These are phyloP conservation scores for Copromyces sp. DNA, from an alignment of 495 filamentous ascomycete genomes.

Conservation along the genomic window DNA sequence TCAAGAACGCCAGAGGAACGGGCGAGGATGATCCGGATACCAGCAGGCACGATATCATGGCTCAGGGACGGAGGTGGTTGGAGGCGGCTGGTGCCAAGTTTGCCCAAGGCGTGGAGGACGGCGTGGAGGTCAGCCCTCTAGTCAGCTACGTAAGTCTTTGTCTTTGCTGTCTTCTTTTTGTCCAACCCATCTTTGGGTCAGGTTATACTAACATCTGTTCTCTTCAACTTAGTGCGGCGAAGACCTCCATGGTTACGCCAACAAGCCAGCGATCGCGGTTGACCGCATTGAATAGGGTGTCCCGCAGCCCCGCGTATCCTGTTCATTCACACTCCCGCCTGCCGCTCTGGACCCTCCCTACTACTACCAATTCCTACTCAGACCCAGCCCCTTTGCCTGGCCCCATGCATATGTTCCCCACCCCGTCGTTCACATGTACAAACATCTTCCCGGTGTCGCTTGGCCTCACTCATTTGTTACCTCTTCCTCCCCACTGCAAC, in stretches of 20 bases:
- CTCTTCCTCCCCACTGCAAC: not conserved
- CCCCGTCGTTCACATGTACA: not conserved
- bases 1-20: constrained; percentile 91
- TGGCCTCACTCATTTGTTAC: not conserved
- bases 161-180: not conserved
- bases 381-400: not conserved
- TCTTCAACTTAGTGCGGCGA: constrained; percentile 61
- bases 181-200: not conserved
- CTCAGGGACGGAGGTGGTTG: constrained; percentile 77
- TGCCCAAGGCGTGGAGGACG: constrained; percentile 53
- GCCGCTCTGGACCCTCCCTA: not conserved
- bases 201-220: constrained; percentile 22
- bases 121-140: constrained; percentile 86
- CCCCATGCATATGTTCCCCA: not conserved
- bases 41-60: constrained; percentile 77
- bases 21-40: constrained; percentile 93
- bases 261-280: constrained; percentile 23
- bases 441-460: not conserved
- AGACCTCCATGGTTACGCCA: constrained; percentile 68
- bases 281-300: not conserved
- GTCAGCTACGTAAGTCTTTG: constrained; percentile 79
- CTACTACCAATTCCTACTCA: not conserved
- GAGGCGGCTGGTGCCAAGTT: constrained; percentile 68
- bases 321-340: not conserved
- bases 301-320: not conserved